A percentile compares a stretch with the other conserved stretches of the same genome.
Evolutionary conservation across 73 alveolate genomes (phyloP).

Genomic region (Uronychia binucleata): DNA sequence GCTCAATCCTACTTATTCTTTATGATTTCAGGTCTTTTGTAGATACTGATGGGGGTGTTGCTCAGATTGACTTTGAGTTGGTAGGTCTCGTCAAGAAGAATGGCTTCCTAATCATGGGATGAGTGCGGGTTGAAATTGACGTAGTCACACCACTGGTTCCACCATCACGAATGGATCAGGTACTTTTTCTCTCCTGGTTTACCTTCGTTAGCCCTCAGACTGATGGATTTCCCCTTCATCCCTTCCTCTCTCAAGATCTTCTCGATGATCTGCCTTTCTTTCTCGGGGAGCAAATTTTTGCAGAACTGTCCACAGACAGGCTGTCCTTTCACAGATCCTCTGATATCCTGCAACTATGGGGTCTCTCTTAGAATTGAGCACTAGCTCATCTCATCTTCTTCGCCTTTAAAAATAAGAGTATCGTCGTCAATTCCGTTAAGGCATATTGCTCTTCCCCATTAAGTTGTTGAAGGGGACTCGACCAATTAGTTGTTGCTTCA

Average conservation of each 20-base stretch:
- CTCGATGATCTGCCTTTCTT: slow-evolving; percentile 19
- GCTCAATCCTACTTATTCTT: slow-evolving; percentile 2
- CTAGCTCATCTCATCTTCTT: not conserved
- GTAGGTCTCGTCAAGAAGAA: too few species aligned
- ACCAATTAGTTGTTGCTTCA: not conserved
- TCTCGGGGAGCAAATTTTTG: slow-evolving; percentile 3
- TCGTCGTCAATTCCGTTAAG: not conserved
- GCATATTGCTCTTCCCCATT: not conserved
- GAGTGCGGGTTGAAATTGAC: slow-evolving; percentile 23
- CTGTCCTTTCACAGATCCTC: not conserved
- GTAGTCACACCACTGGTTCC: slow-evolving; percentile 49
- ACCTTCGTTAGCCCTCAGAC: slow-evolving; percentile 13
- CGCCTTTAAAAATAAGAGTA: not conserved
- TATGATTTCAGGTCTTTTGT: slow-evolving; percentile 25
- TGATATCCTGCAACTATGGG: not conserved
- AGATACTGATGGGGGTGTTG: not conserved
- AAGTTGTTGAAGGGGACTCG: not conserved
- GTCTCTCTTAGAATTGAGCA: not conserved
- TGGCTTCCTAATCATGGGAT: too few species aligned
- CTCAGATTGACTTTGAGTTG: not conserved
- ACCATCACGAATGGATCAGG: slow-evolving; percentile 30
- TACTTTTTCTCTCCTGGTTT: slow-evolving; percentile 34
- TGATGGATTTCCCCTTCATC: not conserved
- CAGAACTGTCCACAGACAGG: slow-evolving; percentile 38
- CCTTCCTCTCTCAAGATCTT: slow-evolving; percentile 5